Conservation (phyloP, 352 stramenopile genomes). For the Saprolegnia diclina region DNA sequence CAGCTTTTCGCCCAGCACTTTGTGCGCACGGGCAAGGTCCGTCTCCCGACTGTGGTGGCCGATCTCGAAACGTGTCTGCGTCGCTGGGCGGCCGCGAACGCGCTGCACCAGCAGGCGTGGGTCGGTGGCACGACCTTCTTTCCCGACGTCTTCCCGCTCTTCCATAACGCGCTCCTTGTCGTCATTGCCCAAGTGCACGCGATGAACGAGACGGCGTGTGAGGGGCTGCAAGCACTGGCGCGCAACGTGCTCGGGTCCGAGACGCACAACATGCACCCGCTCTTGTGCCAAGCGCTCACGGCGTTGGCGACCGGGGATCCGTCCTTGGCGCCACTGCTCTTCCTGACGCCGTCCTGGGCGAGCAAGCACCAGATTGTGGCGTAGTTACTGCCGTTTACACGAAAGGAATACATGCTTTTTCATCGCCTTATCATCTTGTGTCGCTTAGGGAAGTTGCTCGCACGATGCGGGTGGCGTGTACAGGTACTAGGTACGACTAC, state of each 20-base stretch:
- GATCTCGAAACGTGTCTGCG: background rate
- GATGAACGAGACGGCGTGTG: background rate
- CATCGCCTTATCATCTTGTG: no score
- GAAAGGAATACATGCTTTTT: no score
- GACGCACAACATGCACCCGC: conserved; percentile 17
- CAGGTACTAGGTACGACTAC: no score
- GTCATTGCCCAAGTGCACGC: background rate
- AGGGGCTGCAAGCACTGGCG: background rate
- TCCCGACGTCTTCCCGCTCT: conserved; percentile 17
- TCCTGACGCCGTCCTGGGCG: conserved; percentile 1
- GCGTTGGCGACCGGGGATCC: background rate
- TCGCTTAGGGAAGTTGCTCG: no score
- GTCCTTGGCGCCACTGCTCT: background rate
- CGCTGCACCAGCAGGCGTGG: conserved; percentile 10
- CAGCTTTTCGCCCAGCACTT: conserved; percentile 51
- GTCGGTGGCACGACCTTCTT: conserved; percentile 25
- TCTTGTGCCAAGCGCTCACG: background rate
- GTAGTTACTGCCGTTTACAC: no score
- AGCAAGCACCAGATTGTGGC: background rate
- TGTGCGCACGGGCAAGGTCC: conserved; percentile 16
- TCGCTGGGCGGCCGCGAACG: background rate
- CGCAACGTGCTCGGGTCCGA: background rate
- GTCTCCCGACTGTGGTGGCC: background rate
- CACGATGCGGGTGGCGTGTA: no score
- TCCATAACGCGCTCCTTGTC: conserved; percentile 18